Evolutionary conservation across 169 alveolate species (phyloP), one percentile per base, ranked within the genome.

Genomic region (Amoebophrya sp.): DNA sequence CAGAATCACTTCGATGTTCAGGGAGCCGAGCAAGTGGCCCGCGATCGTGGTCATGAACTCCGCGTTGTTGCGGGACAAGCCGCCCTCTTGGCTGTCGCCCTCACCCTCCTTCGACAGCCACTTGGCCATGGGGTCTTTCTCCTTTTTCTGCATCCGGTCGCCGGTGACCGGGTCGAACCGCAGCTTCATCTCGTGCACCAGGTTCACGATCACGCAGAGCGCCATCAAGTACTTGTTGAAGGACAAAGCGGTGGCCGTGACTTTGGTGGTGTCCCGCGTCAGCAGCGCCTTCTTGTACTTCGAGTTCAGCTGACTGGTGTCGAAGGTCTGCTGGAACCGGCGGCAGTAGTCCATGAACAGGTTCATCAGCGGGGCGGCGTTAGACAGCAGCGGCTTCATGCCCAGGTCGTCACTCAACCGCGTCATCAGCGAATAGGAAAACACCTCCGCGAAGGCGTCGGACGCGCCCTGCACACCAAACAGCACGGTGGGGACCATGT

Each of bases 241-340:
- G 10, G 83, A 66, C 83, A 66, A 25, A 2, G 83, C 83, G 35
- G 83, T 66, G 38, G 83, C 83, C 10, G 83, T 12, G 35, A 66
- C 83, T n/a, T 66, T 66, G 35, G 83, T 66, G 35, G 83, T 66
- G 83, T 66, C 83, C 35, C 83, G 83, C 35, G 83, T 66, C 39
- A 66, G 83, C 39, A 66, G 32, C 39, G 83, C 83, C 32, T 66
- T 66, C 83, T 66, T 66, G 83, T 66, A 66, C 83, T 66, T 66
- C 32, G 83, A 66, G 18, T 66, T 66, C 83, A 66, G 35, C 35
- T 66, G 83, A 3, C 35, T 1, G 10, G 83, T 66, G 35, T 66
- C 83, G 83, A 66, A 66, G 18, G 83, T 66, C 83, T 66, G 83
- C 83, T 66, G 83, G 83, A 66, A 66, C 83, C 83, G 83, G 38